Base-by-base conservation (phyloP, 441 rosid genomes). In the Bruguiera hainesii region DNA sequence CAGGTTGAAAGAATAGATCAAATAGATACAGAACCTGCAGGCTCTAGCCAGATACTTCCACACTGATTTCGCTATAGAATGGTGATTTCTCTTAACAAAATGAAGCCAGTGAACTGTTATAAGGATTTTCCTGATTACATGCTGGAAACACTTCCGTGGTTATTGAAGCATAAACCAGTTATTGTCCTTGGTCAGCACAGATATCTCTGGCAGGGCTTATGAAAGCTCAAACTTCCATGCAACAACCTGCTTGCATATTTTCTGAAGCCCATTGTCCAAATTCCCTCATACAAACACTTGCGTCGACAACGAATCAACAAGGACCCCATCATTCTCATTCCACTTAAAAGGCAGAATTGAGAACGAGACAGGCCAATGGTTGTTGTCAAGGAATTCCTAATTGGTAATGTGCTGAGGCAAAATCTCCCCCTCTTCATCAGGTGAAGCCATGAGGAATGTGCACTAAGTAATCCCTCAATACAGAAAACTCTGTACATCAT, bases 141-240 rank as follows among this genome's bases (percentile, higher is more conserved):
- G 79, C 68, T 60, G 86, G 49, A 62, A 88, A 68, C 80, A 70
- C 75, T 86, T 90, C 82, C 86, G 85, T n/a, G 97, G 89, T 74
- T 85, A 85, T 50, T 80, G 84, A 53, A 92, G 81, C 76, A 79
- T 85, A 26, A 90, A 57, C 89, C 97, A 92, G 9, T 61, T 37
- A 29, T 78, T 84, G 8, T 76, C 84, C 75, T 78, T 85, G 0
- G 85, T 76, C 28, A 92, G 85, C 56, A 88, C 93, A 31, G 56
- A 84, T 52, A 92, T 80, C 74, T 80, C 89, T 0, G 91, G 90
- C 7, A 20, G 68, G 61, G 71, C 73, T 70, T 79, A 77, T 26
- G 70, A 64, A 15, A 92, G 83, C 33, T 85, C 90, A 61, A 90
- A 82, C 75, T 77, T 85, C 98, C 96, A 90, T 3, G 85, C 89